Percentiles rank a stretch among this genome's conserved stretches.
phyloP scores from a whole-genome alignment of 2,329 filamentous ascomycete species.

The Cyphellophora europaea region DNA sequence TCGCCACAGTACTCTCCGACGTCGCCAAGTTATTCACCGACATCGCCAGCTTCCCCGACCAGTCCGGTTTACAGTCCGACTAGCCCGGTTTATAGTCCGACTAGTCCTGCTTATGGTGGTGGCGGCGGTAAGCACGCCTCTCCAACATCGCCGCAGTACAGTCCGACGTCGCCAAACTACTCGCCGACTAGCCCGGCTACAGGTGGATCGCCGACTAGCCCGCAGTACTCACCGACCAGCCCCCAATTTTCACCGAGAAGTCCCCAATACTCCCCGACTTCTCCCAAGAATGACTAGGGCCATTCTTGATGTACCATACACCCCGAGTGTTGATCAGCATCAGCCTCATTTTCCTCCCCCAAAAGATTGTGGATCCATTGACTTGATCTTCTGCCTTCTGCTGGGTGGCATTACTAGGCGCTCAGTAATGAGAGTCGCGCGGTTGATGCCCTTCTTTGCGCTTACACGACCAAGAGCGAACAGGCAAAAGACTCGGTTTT shows the following conservation, averaged over 20 bases:
- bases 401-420: neutral
- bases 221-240: constrained; percentile 38
- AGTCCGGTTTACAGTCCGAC: constrained; percentile 58
- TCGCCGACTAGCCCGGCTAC: constrained; percentile 49
- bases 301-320: constrained; percentile 14
- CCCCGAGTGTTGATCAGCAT: constrained; percentile 6
- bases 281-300: constrained; percentile 19
- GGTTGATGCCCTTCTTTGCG: neutral
- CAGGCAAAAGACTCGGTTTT: neutral
- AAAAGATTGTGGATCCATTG: constrained; percentile 18
- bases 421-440: neutral
- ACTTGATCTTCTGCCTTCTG: constrained; percentile 19
- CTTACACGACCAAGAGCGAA: neutral
- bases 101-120: constrained; percentile 37
- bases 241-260: constrained; percentile 43
- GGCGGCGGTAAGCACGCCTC: constrained; percentile 29
- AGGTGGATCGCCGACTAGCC: constrained; percentile 41
- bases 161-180: constrained; percentile 52
- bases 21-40: constrained; percentile 54
- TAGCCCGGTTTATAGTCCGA: constrained; percentile 51
- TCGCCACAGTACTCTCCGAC: constrained; percentile 53
- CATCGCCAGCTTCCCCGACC: constrained; percentile 60
- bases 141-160: constrained; percentile 46
- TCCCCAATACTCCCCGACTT: constrained; percentile 33
- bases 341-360: constrained; percentile 3